Percentiles rank a stretch among this genome's conserved stretches.
Conservation (phyloP, 2,329 filamentous ascomycete species). For the Penicillium occitanis region DNA sequence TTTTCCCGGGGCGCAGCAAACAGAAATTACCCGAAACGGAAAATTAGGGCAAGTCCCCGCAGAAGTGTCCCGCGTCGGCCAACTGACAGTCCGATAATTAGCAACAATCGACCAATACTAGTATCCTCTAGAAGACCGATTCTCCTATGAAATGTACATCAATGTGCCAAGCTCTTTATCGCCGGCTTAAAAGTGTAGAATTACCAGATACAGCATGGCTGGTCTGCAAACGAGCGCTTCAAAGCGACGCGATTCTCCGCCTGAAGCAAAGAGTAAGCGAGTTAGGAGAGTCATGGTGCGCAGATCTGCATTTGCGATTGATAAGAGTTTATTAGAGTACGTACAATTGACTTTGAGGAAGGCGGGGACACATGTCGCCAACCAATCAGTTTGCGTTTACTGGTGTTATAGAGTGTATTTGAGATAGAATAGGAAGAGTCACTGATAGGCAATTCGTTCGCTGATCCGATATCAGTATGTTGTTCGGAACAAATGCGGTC, state of each 20-base stretch:
- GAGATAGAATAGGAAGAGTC: too few relatives aligned
- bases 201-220: background rate
- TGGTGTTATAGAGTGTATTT: too few relatives aligned
- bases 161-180: background rate
- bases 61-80: background rate
- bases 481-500: too few relatives aligned
- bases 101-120: background rate
- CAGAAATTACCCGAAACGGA: background rate
- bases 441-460: too few relatives aligned
- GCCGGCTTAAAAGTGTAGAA: background rate
- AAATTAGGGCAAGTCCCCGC: background rate
- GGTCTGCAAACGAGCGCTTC: background rate
- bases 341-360: too few relatives aligned
- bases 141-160: background rate
- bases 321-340: too few relatives aligned
- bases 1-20: background rate
- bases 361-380: too few relatives aligned
- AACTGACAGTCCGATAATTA: background rate
- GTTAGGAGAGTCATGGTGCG: too few relatives aligned
- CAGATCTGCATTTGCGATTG: too few relatives aligned
- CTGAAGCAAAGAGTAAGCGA: too few relatives aligned
- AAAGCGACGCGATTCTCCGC: background rate
- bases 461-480: too few relatives aligned
- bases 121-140: background rate
- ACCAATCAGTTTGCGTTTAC: too few relatives aligned